Base-by-base conservation (phyloP, 140 eudicot genomes). In the Erigeron philadelphicus region DNA sequence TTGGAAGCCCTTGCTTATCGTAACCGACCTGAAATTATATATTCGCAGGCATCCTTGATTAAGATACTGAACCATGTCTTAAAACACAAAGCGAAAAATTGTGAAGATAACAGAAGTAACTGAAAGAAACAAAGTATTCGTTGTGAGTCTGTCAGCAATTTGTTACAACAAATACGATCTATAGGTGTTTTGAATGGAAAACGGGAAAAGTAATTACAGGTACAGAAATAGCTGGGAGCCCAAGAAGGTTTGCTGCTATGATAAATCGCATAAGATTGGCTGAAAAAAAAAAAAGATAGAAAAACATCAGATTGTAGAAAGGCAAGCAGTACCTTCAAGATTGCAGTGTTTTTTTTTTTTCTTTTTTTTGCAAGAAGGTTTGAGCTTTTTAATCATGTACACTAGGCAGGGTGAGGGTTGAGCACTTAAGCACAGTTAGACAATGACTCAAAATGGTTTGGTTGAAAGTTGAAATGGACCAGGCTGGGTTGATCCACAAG, bases 1-100 rank as follows among this genome's bases (percentile, higher is more conserved):
- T 87, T 35, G 98, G 98, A 77, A 93, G 96, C 64, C 98, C 98
- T 76, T 89, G 86, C 77, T 93, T 93, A 71, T 93, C 98, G 60
- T 93, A 93, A 18, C 96, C 98, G 59, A 93, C 81, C 98, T 93
- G 78, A 7, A 65, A 9, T 15, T 64, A 42, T 47, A 57, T 54
- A 76, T 61, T 53, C 9, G 9, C 63, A 42, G 11, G 35, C 23
- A 61, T 16, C 42, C 0, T 72, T 46, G 50, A 11, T 61, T 31
- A 31, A 31, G 50, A 45, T 45, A 45, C 50, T 45, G 50, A 45
- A 12, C 17, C 10, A 53, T 16, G 59, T 1, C n/a, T 11, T 18
- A 50, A 5, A 50, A 9, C 11, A 55, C 35, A 19, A 0, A 9
- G 19, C 10, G 10, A 65, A 11, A 17, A 44, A 5, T 45, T 65